Evolutionary conservation across 352 stramenopile genomes (phyloP).

Genomic region (Pythium phragmitis): DNA sequence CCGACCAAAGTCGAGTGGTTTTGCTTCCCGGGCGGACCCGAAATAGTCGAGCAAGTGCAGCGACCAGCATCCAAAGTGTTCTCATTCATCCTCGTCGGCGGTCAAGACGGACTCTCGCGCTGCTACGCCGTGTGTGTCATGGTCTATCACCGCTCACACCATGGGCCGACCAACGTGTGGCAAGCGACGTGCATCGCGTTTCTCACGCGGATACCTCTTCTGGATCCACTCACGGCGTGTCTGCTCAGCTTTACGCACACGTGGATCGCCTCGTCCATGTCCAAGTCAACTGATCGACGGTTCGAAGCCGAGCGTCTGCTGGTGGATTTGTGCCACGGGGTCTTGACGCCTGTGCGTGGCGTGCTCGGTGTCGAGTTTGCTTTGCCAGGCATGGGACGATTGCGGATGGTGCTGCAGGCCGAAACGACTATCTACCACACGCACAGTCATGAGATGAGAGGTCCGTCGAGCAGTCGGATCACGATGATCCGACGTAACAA

Average conservation of each 20-base stretch:
- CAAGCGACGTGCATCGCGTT: constrained; percentile 71
- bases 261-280: constrained; percentile 37
- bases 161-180: constrained; percentile 39
- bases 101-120: constrained; percentile 62
- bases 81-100: constrained; percentile 79
- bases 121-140: constrained; percentile 75
- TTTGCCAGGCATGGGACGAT: constrained; percentile 29
- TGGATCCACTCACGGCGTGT: constrained; percentile 52
- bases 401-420: constrained; percentile 51
- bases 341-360: constrained; percentile 60
- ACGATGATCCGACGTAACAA: constrained; percentile 8
- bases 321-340: constrained; percentile 49
- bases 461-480: constrained; percentile 1
- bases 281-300: not conserved
- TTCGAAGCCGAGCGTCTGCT: constrained; percentile 37
- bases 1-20: constrained; percentile 90
- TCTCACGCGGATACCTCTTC: constrained; percentile 62
- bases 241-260: constrained; percentile 51
- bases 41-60: constrained; percentile 48
- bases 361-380: constrained; percentile 65
- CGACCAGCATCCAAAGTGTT: constrained; percentile 61
- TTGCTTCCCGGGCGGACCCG: constrained; percentile 71
- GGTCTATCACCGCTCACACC: constrained; percentile 52
- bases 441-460: not conserved
- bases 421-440: constrained; percentile 56